A percentile compares a stretch with the other conserved stretches of the same genome.
Evolutionary conservation across 2,329 filamentous ascomycete species (phyloP).

Genomic region (Sclerotinia trifoliorum): DNA sequence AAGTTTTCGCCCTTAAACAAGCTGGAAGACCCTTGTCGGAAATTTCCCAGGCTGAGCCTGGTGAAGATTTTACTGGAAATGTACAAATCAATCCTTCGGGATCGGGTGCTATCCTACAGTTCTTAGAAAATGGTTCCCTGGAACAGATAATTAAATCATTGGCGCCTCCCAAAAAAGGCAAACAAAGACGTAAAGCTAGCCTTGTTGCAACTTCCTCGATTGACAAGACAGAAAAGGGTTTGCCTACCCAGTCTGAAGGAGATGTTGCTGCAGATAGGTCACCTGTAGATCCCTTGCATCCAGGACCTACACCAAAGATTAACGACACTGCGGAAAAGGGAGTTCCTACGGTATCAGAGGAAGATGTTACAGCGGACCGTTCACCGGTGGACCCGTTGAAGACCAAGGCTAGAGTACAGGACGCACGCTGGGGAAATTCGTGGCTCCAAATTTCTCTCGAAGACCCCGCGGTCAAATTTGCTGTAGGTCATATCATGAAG

Average conservation of each 20-base stretch:
- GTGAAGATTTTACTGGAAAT: conserved; percentile 30
- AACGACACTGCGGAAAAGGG: conserved; percentile 29
- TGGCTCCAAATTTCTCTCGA: conserved; percentile 60
- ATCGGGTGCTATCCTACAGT: conserved; percentile 31
- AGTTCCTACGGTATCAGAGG: conserved; percentile 35
- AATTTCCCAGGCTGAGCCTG: conserved; percentile 28
- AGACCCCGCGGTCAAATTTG: conserved; percentile 66
- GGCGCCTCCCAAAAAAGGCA: conserved; percentile 11
- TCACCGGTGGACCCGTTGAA: conserved; percentile 29
- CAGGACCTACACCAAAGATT: conserved; percentile 19
- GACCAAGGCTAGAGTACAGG: conserved; percentile 33
- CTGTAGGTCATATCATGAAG: conserved; percentile 52
- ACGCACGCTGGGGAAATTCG: conserved; percentile 50
- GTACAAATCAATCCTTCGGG: conserved; percentile 34
- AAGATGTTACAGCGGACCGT: conserved; percentile 36
- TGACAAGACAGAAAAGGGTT: conserved; percentile 30
- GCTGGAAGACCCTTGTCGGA: conserved; percentile 41
- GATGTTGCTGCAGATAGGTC: conserved; percentile 35
- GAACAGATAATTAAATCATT: conserved; percentile 29
- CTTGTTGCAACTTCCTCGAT: conserved; percentile 18
- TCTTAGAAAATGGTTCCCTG: conserved; percentile 25
- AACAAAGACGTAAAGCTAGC: conserved; percentile 9
- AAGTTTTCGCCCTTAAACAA: conserved; percentile 51
- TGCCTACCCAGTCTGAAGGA: conserved; percentile 36
- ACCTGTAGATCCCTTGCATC: conserved; percentile 30